A percentile compares a stretch with the other conserved stretches of the same genome.
These are phyloP conservation scores for Neostapfia colusana DNA, from an alignment of 176 grass and related monocot genomes.

Conservation along the genomic window DNA sequence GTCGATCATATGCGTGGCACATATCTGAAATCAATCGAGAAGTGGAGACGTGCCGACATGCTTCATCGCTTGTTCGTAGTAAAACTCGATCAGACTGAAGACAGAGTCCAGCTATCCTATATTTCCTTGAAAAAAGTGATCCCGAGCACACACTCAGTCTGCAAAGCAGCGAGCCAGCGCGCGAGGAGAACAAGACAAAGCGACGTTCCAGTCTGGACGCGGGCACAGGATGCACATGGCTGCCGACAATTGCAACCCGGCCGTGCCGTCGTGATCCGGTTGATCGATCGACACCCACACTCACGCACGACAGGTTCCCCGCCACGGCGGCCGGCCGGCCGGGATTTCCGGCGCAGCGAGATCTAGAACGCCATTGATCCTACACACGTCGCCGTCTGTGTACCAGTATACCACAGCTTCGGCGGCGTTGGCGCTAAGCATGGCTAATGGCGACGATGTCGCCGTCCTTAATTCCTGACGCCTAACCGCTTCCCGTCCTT, in stretches of 20 bases:
- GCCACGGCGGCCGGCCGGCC: background rate
- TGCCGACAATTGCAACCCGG: background rate
- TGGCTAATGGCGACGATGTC: background rate
- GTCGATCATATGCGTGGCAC: too few relatives aligned
- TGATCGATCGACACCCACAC: background rate
- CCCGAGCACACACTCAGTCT: background rate
- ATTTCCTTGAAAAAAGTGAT: too few relatives aligned
- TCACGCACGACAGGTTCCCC: background rate
- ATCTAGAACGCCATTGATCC: background rate
- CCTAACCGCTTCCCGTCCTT: too few relatives aligned
- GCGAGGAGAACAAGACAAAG: background rate
- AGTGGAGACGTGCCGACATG: too few relatives aligned
- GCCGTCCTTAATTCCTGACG: background rate
- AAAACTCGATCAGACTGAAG: too few relatives aligned
- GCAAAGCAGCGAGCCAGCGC: background rate
- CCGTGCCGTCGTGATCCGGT: background rate
- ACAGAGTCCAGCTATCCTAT: too few relatives aligned
- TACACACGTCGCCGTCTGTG: background rate
- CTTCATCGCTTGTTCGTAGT: too few relatives aligned
- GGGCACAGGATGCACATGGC: background rate
- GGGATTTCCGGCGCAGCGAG: background rate
- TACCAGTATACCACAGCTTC: background rate
- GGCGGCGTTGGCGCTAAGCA: too few relatives aligned
- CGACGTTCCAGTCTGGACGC: background rate
- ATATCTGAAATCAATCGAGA: too few relatives aligned